Evolutionary conservation across 2,329 filamentous ascomycete species (phyloP).

Genomic region (Phymatotrichopsis omnivora): DNA sequence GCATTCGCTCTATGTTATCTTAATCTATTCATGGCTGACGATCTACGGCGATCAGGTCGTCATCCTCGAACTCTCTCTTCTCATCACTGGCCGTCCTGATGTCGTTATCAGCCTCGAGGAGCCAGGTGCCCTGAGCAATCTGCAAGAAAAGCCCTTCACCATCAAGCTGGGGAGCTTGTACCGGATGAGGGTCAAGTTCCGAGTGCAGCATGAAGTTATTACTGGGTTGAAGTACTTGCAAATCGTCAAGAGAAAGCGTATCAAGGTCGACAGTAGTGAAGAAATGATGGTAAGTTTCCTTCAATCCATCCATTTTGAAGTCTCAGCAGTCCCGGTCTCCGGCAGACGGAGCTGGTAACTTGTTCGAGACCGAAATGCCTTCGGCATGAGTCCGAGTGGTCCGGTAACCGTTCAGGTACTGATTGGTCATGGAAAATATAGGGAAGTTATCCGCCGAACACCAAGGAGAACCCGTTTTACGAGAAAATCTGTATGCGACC

Average conservation of each 20-base stretch:
- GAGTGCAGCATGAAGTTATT: slow-evolving; percentile 93
- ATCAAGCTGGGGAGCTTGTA: slow-evolving; percentile 95
- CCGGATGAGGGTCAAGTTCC: slow-evolving; percentile 88
- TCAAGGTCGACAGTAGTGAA: slow-evolving; percentile 82
- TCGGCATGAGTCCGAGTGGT: too few species aligned
- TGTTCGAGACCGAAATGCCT: too few species aligned
- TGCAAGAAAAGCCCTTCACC: slow-evolving; percentile 88
- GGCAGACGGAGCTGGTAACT: too few species aligned
- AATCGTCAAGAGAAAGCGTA: slow-evolving; percentile 78
- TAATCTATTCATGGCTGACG: too few species aligned
- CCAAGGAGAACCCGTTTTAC: slow-evolving; percentile 73
- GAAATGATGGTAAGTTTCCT: slow-evolving; percentile 79
- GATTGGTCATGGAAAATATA: slow-evolving; percentile 35
- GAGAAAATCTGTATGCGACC: slow-evolving; percentile 74
- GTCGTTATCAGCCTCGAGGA: slow-evolving; percentile 79
- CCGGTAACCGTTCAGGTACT: slow-evolving; percentile 2
- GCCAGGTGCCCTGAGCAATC: slow-evolving; percentile 59
- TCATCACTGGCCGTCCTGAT: slow-evolving; percentile 69
- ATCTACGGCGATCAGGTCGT: slow-evolving; percentile 25
- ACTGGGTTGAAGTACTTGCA: slow-evolving; percentile 94
- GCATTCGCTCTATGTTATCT: background rate
- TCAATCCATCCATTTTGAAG: background rate
- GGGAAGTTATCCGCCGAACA: slow-evolving; percentile 91
- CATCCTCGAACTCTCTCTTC: slow-evolving; percentile 56
- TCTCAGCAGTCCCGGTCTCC: too few species aligned